These are phyloP conservation scores for Marasmius sp. DNA, from an alignment of 1,284 basidiomycete genomes.

Conservation along the genomic window DNA sequence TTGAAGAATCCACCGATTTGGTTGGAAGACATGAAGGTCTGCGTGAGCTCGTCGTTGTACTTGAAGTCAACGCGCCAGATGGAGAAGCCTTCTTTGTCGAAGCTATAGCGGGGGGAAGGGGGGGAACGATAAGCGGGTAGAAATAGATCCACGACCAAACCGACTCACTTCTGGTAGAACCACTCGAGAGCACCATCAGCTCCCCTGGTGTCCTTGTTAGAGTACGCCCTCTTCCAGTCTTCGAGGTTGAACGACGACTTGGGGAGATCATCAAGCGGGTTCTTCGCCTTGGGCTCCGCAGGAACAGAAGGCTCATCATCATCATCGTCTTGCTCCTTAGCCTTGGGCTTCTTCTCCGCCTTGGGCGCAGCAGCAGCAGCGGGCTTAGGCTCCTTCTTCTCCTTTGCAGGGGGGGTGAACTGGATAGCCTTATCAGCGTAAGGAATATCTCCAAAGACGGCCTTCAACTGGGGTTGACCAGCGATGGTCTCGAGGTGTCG, in stretches of 20 bases:
- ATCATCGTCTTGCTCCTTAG: conserved; percentile 59
- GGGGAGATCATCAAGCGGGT: conserved; percentile 91
- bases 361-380: conserved; percentile 51
- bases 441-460: conserved; percentile 59
- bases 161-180: conserved; percentile 85
- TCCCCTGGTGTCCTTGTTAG: conserved; percentile 93
- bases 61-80: conserved; percentile 94
- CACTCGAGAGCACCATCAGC: conserved; percentile 75
- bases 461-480: conserved; percentile 78
- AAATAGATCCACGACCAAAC: background rate
- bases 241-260: conserved; percentile 94
- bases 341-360: conserved; percentile 61
- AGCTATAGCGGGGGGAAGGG: conserved; percentile 53
- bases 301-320: conserved; percentile 49
- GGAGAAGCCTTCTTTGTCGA: conserved; percentile 90
- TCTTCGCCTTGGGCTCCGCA: conserved; percentile 71
- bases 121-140: conserved; percentile 18
- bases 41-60: conserved; percentile 94
- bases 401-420: conserved; percentile 76
- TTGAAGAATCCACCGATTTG: conserved; percentile 95
- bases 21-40: conserved; percentile 90
- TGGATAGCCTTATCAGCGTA: conserved; percentile 75
- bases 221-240: conserved; percentile 98
- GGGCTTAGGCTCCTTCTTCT: conserved; percentile 49
- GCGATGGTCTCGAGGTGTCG: conserved; percentile 84